These are phyloP conservation scores for Melampsora americana DNA, from an alignment of 1,284 basidiomycete genomes.

Conservation along the genomic window DNA sequence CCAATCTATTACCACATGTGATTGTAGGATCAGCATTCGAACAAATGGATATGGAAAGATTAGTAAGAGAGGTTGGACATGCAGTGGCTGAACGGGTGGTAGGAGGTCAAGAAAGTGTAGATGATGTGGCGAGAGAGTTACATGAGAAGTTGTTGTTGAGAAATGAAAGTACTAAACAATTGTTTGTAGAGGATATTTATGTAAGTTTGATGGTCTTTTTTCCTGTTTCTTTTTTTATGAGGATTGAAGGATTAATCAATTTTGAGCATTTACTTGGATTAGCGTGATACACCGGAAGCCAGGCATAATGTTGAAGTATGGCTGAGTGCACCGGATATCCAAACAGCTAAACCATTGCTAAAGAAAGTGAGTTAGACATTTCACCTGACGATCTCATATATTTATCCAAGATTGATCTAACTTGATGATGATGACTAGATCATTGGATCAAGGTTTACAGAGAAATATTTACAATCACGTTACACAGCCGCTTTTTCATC, in stretches of 20 bases:
- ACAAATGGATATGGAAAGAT: slow-evolving; percentile 92
- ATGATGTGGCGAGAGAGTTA: slow-evolving; percentile 87
- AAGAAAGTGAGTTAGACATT: slow-evolving; percentile 69
- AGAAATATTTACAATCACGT: slow-evolving; percentile 79
- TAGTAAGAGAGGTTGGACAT: slow-evolving; percentile 86
- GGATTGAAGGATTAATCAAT: too few species aligned
- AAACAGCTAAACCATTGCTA: slow-evolving; percentile 72
- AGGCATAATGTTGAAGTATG: slow-evolving; percentile 86
- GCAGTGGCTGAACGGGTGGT: slow-evolving; percentile 89
- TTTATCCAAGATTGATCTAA: too few species aligned
- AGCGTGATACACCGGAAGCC: slow-evolving; percentile 80
- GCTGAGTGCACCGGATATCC: slow-evolving; percentile 68
- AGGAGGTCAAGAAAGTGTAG: slow-evolving; percentile 79
- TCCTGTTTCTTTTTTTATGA: slow-evolving; percentile 18
- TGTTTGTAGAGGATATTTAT: slow-evolving; percentile 91
- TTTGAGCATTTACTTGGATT: too few species aligned
- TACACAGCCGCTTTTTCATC: slow-evolving; percentile 58
- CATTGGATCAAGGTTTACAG: slow-evolving; percentile 85
- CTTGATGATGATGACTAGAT: slow-evolving; percentile 60
- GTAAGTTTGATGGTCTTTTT: slow-evolving; percentile 14
- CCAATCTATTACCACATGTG: slow-evolving; percentile 90
- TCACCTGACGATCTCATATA: too few species aligned
- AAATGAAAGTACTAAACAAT: slow-evolving; percentile 94
- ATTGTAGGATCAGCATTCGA: slow-evolving; percentile 96
- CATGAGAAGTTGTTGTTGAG: slow-evolving; percentile 85